Conservation (phyloP, 2,329 filamentous ascomycete species). For the Davidsoniella neocaledoniae region DNA sequence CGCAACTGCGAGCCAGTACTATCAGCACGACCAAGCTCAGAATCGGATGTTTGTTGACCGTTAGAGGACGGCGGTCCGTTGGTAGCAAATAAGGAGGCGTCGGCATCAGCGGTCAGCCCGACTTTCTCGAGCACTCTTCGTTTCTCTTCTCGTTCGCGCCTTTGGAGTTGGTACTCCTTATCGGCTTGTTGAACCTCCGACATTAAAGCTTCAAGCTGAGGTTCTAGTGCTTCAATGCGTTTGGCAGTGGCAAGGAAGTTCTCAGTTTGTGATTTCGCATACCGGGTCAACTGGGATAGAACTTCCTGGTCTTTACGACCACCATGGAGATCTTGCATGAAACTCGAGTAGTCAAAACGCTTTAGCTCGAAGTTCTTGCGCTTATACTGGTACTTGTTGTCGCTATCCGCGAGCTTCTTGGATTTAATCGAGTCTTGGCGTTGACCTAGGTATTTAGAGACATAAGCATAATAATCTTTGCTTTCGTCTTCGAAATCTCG, state of each 20-base stretch:
- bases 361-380: slow-evolving; percentile 90
- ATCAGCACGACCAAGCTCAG: slow-evolving; percentile 55
- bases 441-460: slow-evolving; percentile 89
- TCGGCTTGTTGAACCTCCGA: slow-evolving; percentile 83
- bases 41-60: slow-evolving; percentile 37
- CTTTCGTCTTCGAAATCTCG: slow-evolving; percentile 98
- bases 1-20: slow-evolving; percentile 52
- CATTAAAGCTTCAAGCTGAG: slow-evolving; percentile 76
- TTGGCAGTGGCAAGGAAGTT: slow-evolving; percentile 69
- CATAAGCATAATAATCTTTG: slow-evolving; percentile 94
- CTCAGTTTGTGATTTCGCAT: slow-evolving; percentile 76
- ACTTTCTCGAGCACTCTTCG: slow-evolving; percentile 77
- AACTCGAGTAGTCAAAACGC: slow-evolving; percentile 95
- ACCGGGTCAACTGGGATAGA: slow-evolving; percentile 82
- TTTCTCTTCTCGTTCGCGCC: slow-evolving; percentile 92
- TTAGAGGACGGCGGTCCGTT: slow-evolving; percentile 49
- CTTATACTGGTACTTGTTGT: slow-evolving; percentile 91
- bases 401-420: slow-evolving; percentile 89
- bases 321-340: slow-evolving; percentile 97
- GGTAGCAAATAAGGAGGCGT: neutral
- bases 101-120: slow-evolving; percentile 12
- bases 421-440: slow-evolving; percentile 90
- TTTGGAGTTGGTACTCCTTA: slow-evolving; percentile 90
- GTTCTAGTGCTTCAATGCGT: slow-evolving; percentile 72
- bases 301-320: slow-evolving; percentile 98